Percentiles rank a stretch among this genome's conserved stretches.
phyloP scores from a whole-genome alignment of 2,329 filamentous ascomycete species.

The Chalara sp. region DNA sequence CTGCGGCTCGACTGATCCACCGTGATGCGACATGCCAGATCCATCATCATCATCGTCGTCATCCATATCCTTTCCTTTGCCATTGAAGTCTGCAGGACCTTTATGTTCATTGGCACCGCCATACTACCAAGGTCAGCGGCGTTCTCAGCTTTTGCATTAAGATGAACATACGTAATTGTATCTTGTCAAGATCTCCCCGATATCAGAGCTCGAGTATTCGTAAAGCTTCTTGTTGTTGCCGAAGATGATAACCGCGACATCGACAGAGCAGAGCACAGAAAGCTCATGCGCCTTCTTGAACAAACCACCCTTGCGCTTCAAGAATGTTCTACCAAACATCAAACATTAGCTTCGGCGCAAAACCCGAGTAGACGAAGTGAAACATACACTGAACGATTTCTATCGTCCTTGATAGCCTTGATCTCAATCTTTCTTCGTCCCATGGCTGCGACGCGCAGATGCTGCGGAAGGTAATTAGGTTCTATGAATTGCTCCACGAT shows the following conservation, averaged over 20 bases:
- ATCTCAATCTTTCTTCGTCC: slow-evolving; percentile 99
- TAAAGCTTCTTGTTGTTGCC: slow-evolving; percentile 99
- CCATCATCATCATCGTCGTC: slow-evolving; percentile 78
- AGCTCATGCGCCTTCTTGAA: slow-evolving; percentile 99
- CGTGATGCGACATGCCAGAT: slow-evolving; percentile 49
- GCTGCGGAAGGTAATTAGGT: slow-evolving; percentile 16
- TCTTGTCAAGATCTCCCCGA: slow-evolving; percentile 80
- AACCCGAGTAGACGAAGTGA: neutral
- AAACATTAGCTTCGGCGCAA: slow-evolving; percentile 8
- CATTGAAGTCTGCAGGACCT: slow-evolving; percentile 85
- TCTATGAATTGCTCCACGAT: slow-evolving; percentile 24
- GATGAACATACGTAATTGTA: slow-evolving; percentile 76
- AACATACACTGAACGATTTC: slow-evolving; percentile 88
- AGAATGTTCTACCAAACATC: slow-evolving; percentile 64
- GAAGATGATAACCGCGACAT: slow-evolving; percentile 98
- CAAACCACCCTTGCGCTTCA: slow-evolving; percentile 96
- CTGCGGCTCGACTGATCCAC: slow-evolving; percentile 38
- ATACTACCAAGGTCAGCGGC: slow-evolving; percentile 52
- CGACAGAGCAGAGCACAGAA: slow-evolving; percentile 94
- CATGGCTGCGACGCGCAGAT: slow-evolving; percentile 50
- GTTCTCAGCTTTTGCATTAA: slow-evolving; percentile 2
- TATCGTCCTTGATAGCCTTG: slow-evolving; percentile 98
- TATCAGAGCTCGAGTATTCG: slow-evolving; percentile 91
- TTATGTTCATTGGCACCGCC: slow-evolving; percentile 93
- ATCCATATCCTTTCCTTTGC: slow-evolving; percentile 61